Evolutionary conservation across 305 asterid species (phyloP).

Genomic region (Salvia sclarea): DNA sequence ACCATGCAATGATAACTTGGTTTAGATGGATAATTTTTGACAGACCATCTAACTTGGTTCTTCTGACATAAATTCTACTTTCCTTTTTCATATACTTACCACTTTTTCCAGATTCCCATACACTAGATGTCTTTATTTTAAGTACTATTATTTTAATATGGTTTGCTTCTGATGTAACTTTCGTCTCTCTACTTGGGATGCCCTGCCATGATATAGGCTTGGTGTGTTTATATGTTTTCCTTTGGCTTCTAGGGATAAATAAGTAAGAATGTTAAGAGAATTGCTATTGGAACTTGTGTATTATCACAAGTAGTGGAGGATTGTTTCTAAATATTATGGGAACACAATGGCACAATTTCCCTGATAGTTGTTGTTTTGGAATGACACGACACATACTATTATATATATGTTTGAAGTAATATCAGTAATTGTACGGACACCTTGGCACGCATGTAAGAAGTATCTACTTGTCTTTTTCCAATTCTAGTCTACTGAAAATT

Average conservation of each 20-base stretch:
- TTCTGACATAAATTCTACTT: conserved; percentile 16
- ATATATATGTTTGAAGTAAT: neutral
- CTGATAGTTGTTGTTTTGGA: conserved; percentile 16
- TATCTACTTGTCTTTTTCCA: neutral
- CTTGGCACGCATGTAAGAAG: neutral
- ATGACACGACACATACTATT: neutral
- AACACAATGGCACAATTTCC: neutral
- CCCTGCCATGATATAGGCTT: neutral
- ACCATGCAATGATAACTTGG: conserved; percentile 1
- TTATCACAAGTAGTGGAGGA: neutral
- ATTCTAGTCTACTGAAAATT: neutral
- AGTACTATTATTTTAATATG: neutral
- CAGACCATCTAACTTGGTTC: conserved; percentile 9
- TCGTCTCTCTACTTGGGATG: neutral
- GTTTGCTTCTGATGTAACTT: neutral
- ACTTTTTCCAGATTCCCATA: no score
- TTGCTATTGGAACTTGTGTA: neutral
- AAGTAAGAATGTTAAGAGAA: neutral
- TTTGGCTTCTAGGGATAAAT: neutral
- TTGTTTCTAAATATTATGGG: conserved; percentile 10
- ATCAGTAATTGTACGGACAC: conserved; percentile 14
- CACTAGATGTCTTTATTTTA: no score
- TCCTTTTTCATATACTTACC: neutral
- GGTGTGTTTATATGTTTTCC: neutral
- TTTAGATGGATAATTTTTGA: conserved; percentile 27